phyloP scores from a whole-genome alignment of 208 protist genomes.

The Tritrichomonas musculus region DNA sequence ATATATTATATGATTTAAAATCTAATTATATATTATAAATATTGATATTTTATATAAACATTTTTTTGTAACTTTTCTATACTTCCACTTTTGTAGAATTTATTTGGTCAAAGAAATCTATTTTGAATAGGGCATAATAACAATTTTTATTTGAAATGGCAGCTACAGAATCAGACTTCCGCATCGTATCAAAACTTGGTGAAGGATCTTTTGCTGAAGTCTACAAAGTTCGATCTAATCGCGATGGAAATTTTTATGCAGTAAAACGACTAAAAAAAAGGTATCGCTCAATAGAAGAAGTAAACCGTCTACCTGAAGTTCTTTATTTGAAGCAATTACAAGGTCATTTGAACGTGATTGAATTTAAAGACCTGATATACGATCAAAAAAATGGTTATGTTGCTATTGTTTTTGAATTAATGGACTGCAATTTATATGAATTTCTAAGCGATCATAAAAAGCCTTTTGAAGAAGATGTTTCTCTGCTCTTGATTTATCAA shows the following conservation, averaged over 20 bases:
- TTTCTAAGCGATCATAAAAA: slow-evolving; percentile 59
- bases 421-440: slow-evolving; percentile 85
- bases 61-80: no score
- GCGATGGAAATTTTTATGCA: not conserved
- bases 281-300: slow-evolving; percentile 50
- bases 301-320: slow-evolving; percentile 87
- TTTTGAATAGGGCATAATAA: no score
- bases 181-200: not conserved
- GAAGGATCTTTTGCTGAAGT: slow-evolving; percentile 31
- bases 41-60: no score
- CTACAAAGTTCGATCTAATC: not conserved
- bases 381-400: slow-evolving; percentile 29
- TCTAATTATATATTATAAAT: no score
- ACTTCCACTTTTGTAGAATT: no score
- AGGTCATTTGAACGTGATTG: slow-evolving; percentile 81
- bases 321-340: slow-evolving; percentile 74
- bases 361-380: slow-evolving; percentile 84
- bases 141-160: no score
- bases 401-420: slow-evolving; percentile 85
- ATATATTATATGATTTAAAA: no score
- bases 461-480: not conserved
- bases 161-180: not conserved
- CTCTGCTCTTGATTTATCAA: not conserved
- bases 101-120: no score
- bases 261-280: not conserved